Evolutionary conservation across 129 eudicot genomes (phyloP).

Genomic region (Pulicaria dysenterica): DNA sequence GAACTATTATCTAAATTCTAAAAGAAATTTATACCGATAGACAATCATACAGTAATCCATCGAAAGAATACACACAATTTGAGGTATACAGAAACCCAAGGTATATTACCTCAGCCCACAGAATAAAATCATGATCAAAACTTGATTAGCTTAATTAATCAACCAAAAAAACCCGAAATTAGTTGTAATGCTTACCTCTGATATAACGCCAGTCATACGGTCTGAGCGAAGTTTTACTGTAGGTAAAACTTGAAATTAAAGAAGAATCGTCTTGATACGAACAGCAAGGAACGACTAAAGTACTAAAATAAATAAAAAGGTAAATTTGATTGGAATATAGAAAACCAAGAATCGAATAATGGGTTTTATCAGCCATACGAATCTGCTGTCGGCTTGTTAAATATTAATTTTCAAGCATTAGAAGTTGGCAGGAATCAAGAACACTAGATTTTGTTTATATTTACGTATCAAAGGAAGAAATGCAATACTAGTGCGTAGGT

Average conservation of each 20-base stretch:
- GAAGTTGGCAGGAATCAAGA: no score
- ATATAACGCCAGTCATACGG: constrained; percentile 92
- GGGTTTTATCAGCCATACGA: constrained; percentile 23
- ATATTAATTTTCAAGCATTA: no score
- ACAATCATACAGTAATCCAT: not conserved
- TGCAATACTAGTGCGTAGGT: no score
- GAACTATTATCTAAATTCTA: not conserved
- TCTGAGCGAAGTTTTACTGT: constrained; percentile 58
- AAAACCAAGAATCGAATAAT: constrained; percentile 40
- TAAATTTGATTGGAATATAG: constrained; percentile 36
- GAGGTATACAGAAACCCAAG: not conserved
- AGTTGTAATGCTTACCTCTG: constrained; percentile 49
- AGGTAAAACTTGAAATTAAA: constrained; percentile 69
- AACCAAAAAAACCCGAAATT: not conserved
- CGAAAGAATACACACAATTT: not conserved
- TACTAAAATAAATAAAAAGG: constrained; percentile 18
- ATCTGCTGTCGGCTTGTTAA: not conserved
- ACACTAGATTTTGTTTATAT: no score
- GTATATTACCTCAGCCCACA: not conserved
- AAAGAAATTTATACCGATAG: not conserved
- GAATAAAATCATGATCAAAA: constrained; percentile 15
- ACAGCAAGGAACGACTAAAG: constrained; percentile 8
- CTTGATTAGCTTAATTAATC: not conserved
- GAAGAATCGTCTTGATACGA: constrained; percentile 45
- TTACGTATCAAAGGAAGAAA: no score